These are phyloP conservation scores for Akanthomyces muscarius DNA, from an alignment of 2,329 filamentous ascomycete species.

Conservation along the genomic window DNA sequence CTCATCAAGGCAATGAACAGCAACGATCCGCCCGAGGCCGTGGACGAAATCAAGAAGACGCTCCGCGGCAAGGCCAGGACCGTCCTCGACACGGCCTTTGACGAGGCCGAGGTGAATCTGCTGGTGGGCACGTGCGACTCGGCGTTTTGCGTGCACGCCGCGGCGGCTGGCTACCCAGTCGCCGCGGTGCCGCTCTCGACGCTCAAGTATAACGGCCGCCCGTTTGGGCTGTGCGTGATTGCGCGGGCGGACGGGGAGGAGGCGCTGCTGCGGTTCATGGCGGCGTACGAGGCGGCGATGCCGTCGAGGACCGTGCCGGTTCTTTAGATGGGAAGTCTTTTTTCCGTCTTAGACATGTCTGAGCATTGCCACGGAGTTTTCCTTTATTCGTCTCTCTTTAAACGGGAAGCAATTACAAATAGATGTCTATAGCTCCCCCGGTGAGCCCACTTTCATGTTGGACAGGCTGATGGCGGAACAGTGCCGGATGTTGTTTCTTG, in stretches of 20 bases:
- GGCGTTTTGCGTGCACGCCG: slow-evolving; percentile 20
- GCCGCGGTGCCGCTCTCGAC: slow-evolving; percentile 18
- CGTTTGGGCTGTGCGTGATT: slow-evolving; percentile 20
- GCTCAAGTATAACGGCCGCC: slow-evolving; percentile 19
- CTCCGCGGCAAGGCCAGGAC: slow-evolving; percentile 10
- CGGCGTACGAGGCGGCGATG: slow-evolving; percentile 18
- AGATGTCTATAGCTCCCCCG: too few relatives aligned
- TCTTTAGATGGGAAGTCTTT: neutral
- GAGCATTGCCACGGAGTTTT: too few relatives aligned
- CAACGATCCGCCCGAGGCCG: slow-evolving; percentile 9
- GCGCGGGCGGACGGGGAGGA: slow-evolving; percentile 18
- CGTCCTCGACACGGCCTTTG: slow-evolving; percentile 14
- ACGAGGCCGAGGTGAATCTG: slow-evolving; percentile 13
- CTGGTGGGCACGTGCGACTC: slow-evolving; percentile 19
- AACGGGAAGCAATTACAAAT: too few relatives aligned
- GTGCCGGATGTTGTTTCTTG: too few relatives aligned
- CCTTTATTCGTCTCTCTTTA: too few relatives aligned
- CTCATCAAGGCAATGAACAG: slow-evolving; percentile 20
- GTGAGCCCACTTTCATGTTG: neutral
- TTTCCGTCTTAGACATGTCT: too few relatives aligned
- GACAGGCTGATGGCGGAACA: too few relatives aligned
- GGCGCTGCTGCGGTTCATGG: slow-evolving; percentile 19
- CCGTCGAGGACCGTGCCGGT: slow-evolving; percentile 14
- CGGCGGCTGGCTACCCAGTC: slow-evolving; percentile 20
- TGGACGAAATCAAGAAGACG: neutral